Evolutionary conservation across 2,329 filamentous ascomycete species (phyloP), one percentile per base, ranked within the genome.

Genomic region (Myriosclerotinia curreyana): DNA sequence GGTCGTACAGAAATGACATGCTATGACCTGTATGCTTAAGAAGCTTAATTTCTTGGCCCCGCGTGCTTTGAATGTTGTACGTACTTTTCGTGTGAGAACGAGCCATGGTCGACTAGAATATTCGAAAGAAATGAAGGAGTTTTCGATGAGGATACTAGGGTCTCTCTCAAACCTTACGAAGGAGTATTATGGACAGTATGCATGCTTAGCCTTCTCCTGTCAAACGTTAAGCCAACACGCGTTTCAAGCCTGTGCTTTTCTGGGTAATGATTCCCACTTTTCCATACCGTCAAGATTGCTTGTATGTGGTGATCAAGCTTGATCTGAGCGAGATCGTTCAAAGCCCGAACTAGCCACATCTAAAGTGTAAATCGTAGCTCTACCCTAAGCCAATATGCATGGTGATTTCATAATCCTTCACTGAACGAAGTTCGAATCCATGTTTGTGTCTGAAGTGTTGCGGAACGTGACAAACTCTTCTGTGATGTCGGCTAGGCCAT

Each of bases 201-300:
- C 42, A 38, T n/a, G 46, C 31, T 31, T 31, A 31, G 28, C 28
- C 28, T 36, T 63, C 25, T 63, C 42, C 54, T 69, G 65, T 71
- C 66, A 73, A 72, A 71, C 64, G 62, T 65, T 61, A 65, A 68
- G 60, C 58, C 65, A 66, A 67, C 54, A 67, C 69, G 69, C 68
- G 66, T 67, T 70, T 69, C 64, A 62, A 58, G 46, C 55, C 22
- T 31, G 14, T 40, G 42, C 56, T 62, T 44, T 50, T n/a, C 52
- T 42, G 60, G 44, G 17, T 42, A 36, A 46, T 40, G 36, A 46
- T 56, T 62, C 22, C 14, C 40, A 31, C 14, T 28, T 28, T 54
- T 12, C 20, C n/a, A 38, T 25, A 34, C 14, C 25, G 14, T 44
- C 50, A 11, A 46, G n/a, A 62, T 34, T 20, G 12, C 38, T 55